Evolutionary conservation across 1,284 basidiomycete species (phyloP), one percentile per base, ranked within the genome.

Genomic region (Flammula alnicola): DNA sequence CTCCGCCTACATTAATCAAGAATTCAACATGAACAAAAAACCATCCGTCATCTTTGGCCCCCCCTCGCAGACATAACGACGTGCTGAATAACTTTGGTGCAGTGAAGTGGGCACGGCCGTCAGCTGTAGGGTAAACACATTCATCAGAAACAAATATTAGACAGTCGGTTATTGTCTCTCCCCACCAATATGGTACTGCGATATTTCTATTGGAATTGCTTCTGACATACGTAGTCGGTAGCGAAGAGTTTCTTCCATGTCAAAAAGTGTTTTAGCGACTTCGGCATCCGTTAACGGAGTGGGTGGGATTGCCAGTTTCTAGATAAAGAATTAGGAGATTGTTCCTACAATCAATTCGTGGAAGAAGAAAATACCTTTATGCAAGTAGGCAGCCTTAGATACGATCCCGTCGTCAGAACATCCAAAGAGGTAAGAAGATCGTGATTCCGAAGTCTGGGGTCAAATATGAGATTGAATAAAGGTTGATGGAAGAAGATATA

Each of bases 401-500:
- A 95, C 23, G 88, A 84, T 1, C 93, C 93, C 12, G 85, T 86
- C 1, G 88, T 88, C 17, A 95, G 76, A 40, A 95, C 90, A 58
- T 93, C 89, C 42, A 95, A 72, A 14, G 93, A 93, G 1, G 92
- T 93, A 9, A 92, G 75, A n/a, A 95, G 74, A 65, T 96, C 94
- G 57, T 93, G 91, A 64, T 95, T 95, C 47, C 92, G 81, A 17
- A 93, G 78, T 64, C 92, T 91, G 17, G 5, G n/a, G 17, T 44
- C 16, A 26, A 33, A 11, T 16, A 17, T 32, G 20, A 47, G 49
- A 43, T 16, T 43, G 31, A 8, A n/a, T 37, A 14, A 17, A 36
- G 39, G 25, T 39, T 27, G 16, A 23, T 10, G 10, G 20, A 12
- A 10, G 10, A n/a, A 8, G 12, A 31, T 37, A 30, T 55, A 64